These are phyloP conservation scores for Coriaria nepalensis DNA, from an alignment of 306 rosid genomes.

Conservation along the genomic window DNA sequence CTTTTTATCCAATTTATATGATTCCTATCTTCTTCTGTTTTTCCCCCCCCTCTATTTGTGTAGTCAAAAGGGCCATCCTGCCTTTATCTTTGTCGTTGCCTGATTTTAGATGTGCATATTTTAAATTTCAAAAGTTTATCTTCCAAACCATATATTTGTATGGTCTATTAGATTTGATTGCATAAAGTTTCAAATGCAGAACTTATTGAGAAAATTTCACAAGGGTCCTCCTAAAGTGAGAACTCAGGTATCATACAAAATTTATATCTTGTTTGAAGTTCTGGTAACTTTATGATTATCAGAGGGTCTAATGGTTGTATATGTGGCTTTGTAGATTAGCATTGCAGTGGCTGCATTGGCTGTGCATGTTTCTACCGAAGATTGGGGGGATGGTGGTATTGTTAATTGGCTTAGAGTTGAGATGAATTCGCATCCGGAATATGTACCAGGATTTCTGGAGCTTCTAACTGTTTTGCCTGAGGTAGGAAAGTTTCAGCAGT, in stretches of 20 bases:
- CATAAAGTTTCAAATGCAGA: constrained; percentile 46
- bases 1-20: not conserved
- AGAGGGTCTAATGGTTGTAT: constrained; percentile 21
- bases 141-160: not conserved
- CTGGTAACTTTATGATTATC: not conserved
- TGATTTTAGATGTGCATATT: no score
- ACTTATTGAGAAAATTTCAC: constrained; percentile 75
- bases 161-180: constrained; percentile 14
- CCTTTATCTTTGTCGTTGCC: no score
- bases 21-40: no score
- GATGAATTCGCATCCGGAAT: constrained; percentile 94
- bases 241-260: constrained; percentile 58
- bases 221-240: constrained; percentile 95
- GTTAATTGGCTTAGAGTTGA: constrained; percentile 93
- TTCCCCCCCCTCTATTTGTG: no score
- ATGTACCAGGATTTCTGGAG: constrained; percentile 95
- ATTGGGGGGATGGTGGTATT: constrained; percentile 99
- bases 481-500: constrained; percentile 29
- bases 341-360: constrained; percentile 99
- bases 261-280: constrained; percentile 3
- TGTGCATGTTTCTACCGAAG: constrained; percentile 91
- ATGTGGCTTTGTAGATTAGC: constrained; percentile 61
- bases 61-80: no score
- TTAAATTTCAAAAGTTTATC: no score
- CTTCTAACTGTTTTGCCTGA: constrained; percentile 94